Conservation (phyloP, 345 rosid genomes). For the Pseudoturritis turrita region DNA sequence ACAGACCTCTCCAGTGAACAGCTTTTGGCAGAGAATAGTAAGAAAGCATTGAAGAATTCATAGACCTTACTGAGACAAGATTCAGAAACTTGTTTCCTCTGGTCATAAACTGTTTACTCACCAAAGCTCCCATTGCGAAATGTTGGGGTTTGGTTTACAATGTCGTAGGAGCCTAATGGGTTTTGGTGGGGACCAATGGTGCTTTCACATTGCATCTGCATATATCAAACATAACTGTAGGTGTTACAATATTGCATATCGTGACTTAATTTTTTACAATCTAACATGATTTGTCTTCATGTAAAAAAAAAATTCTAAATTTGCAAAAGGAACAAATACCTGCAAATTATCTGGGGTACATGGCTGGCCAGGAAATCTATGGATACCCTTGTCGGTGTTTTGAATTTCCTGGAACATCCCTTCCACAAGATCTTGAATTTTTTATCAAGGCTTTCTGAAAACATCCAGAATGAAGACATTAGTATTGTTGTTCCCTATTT, state of each 20-base stretch:
- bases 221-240: not conserved
- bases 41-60: too few relatives aligned
- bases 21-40: slow-evolving; percentile 38
- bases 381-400: slow-evolving; percentile 42
- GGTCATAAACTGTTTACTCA: not conserved
- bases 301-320: not conserved
- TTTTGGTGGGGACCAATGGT: too few relatives aligned
- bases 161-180: too few relatives aligned
- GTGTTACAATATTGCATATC: not conserved
- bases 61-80: too few relatives aligned
- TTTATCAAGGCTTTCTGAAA: slow-evolving; percentile 73
- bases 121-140: too few relatives aligned
- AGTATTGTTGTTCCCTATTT: not conserved
- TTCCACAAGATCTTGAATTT: slow-evolving; percentile 59
- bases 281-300: not conserved
- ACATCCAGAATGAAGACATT: slow-evolving; percentile 27
- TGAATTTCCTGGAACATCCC: slow-evolving; percentile 63
- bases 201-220: not conserved
- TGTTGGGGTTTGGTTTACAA: too few relatives aligned
- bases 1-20: slow-evolving; percentile 13
- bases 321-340: slow-evolving; percentile 35
- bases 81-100: too few relatives aligned
- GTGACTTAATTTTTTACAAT: too few relatives aligned
- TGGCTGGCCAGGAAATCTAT: slow-evolving; percentile 74
- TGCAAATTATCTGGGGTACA: slow-evolving; percentile 76